Percentiles rank a stretch among this genome's conserved stretches.
Conservation (phyloP, 257 asterid genomes). For the Anisodus acutangulus region DNA sequence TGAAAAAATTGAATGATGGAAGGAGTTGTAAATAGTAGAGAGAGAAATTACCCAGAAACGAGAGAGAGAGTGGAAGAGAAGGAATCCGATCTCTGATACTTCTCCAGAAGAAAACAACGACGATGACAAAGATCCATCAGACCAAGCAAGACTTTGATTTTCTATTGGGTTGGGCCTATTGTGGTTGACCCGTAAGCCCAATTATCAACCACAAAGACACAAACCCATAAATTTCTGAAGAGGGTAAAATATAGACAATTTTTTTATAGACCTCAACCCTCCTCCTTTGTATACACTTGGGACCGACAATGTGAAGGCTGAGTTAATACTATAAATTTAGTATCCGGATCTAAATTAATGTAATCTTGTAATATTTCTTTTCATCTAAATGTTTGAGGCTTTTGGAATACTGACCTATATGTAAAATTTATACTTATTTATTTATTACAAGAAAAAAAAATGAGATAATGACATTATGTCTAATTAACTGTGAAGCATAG, state of each 20-base stretch:
- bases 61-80: too few species aligned
- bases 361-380: background rate
- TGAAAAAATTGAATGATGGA: background rate
- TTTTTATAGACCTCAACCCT: too few species aligned
- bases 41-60: background rate
- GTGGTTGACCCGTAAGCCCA: background rate
- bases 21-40: background rate
- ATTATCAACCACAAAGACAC: background rate
- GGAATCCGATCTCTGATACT: constrained; percentile 17
- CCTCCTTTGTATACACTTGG: too few species aligned
- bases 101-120: background rate
- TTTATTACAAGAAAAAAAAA: too few species aligned
- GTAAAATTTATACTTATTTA: background rate
- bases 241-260: too few species aligned
- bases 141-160: background rate
- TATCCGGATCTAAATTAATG: too few species aligned
- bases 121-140: background rate
- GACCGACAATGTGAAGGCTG: too few species aligned
- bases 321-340: too few species aligned
- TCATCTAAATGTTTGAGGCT: background rate
- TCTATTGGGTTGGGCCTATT: constrained; percentile 24
- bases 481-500: too few species aligned
- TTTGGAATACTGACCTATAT: too few species aligned
- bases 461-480: background rate
- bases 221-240: too few species aligned